A percentile compares a stretch with the other conserved stretches of the same genome.
Evolutionary conservation across 352 stramenopile species (phyloP).

Genomic region (Phytophthora litchii): DNA sequence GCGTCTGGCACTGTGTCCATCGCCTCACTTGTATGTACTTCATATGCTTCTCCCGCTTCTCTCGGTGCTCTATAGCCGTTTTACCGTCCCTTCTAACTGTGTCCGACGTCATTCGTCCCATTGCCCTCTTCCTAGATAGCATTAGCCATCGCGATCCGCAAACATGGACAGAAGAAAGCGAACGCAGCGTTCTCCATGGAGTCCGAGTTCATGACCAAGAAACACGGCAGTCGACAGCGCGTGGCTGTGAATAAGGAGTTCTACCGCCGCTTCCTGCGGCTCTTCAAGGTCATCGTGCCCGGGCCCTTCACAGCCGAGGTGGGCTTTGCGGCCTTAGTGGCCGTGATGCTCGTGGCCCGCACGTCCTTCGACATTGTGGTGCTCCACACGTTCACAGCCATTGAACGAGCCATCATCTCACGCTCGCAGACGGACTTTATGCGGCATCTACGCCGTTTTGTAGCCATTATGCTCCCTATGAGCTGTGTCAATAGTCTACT

Average conservation of each 20-base stretch:
- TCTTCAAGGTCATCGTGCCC: conserved; percentile 80
- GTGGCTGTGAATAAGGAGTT: conserved; percentile 81
- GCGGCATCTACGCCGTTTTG: conserved; percentile 72
- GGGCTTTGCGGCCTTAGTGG: conserved; percentile 68
- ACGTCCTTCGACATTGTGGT: conserved; percentile 85
- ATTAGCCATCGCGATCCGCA: conserved; percentile 67
- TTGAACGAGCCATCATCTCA: conserved; percentile 79
- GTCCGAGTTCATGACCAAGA: conserved; percentile 81
- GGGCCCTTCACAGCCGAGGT: conserved; percentile 72
- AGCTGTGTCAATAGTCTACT: conserved; percentile 83
- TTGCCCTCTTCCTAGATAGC: conserved; percentile 39
- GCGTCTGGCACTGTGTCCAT: conserved; percentile 49
- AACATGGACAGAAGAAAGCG: conserved; percentile 62
- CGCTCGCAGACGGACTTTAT: conserved; percentile 70
- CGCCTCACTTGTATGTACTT: conserved; percentile 48
- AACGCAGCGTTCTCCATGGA: conserved; percentile 54
- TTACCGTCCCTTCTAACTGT: conserved; percentile 1
- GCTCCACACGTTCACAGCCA: conserved; percentile 76
- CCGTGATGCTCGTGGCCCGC: conserved; percentile 59
- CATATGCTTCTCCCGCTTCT: neutral
- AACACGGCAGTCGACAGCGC: conserved; percentile 66
- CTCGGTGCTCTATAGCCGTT: neutral
- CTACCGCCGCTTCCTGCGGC: conserved; percentile 58
- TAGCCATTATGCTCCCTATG: conserved; percentile 79
- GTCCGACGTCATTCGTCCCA: conserved; percentile 15